These are phyloP conservation scores for Brassica carinata DNA, from an alignment of 345 rosid species.

Conservation along the genomic window DNA sequence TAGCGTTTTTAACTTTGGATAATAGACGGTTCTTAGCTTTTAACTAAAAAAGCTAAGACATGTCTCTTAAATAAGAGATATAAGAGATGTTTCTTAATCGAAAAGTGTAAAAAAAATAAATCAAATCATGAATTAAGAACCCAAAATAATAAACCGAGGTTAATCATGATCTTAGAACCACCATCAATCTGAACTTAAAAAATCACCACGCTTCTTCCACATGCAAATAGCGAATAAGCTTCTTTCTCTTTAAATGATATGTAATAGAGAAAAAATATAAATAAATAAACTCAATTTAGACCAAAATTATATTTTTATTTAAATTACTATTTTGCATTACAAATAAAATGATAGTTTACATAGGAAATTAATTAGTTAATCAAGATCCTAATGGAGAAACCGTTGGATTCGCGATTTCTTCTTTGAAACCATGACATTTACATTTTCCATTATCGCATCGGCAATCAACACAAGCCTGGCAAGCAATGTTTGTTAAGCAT, in stretches of 20 bases:
- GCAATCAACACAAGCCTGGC: constrained; percentile 20
- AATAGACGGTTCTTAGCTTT: too few relatives aligned
- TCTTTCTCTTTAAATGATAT: background rate
- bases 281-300: background rate
- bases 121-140: too few relatives aligned
- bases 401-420: background rate
- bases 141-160: too few relatives aligned
- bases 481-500: constrained; percentile 16
- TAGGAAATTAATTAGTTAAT: background rate
- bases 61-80: too few relatives aligned
- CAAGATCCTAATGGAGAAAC: background rate
- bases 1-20: too few relatives aligned
- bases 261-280: too few relatives aligned
- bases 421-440: constrained; percentile 26
- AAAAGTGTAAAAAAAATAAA: too few relatives aligned
- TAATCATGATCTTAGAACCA: background rate
- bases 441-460: constrained; percentile 20
- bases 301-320: background rate
- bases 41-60: too few relatives aligned
- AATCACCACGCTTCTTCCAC: background rate
- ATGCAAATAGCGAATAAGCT: background rate
- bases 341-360: background rate
- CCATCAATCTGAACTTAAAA: background rate
- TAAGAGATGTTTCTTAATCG: too few relatives aligned
- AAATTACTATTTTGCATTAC: background rate